These are phyloP conservation scores for Cadophora luteo-olivacea DNA, from an alignment of 2,329 filamentous ascomycete species.

Conservation along the genomic window DNA sequence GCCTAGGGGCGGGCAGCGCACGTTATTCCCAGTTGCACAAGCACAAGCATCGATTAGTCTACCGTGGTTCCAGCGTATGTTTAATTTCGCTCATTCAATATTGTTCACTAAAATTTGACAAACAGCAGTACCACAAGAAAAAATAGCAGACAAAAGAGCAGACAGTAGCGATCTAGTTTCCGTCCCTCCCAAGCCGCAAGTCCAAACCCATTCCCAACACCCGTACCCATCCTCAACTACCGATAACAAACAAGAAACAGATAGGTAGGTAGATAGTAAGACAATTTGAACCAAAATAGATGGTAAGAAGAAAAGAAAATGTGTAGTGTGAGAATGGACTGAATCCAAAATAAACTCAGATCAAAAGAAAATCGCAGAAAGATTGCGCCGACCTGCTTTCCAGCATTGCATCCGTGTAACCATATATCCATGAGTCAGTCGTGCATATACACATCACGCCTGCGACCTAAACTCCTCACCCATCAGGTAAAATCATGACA, in stretches of 20 bases:
- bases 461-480: neutral
- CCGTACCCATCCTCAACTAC: neutral
- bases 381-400: neutral
- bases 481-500: neutral
- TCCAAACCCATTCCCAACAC: neutral
- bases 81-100: too few species aligned
- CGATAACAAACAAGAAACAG: neutral
- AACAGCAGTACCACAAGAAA: too few species aligned
- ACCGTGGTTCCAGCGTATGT: too few species aligned
- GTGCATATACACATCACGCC: neutral
- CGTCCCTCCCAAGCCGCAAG: neutral
- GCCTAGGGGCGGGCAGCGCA: too few species aligned
- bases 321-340: neutral
- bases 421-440: neutral
- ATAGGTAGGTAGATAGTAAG: neutral
- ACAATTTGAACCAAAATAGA: neutral
- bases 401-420: neutral
- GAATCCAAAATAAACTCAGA: neutral
- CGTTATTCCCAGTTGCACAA: too few species aligned
- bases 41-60: too few species aligned
- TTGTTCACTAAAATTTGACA: too few species aligned
- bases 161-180: too few species aligned
- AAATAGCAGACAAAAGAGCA: too few species aligned
- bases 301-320: neutral
- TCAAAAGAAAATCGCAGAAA: neutral